Percentiles rank a stretch among this genome's conserved stretches.
These are phyloP conservation scores for Eucalyptus polyanthemos DNA, from an alignment of 345 rosid species.

Conservation along the genomic window DNA sequence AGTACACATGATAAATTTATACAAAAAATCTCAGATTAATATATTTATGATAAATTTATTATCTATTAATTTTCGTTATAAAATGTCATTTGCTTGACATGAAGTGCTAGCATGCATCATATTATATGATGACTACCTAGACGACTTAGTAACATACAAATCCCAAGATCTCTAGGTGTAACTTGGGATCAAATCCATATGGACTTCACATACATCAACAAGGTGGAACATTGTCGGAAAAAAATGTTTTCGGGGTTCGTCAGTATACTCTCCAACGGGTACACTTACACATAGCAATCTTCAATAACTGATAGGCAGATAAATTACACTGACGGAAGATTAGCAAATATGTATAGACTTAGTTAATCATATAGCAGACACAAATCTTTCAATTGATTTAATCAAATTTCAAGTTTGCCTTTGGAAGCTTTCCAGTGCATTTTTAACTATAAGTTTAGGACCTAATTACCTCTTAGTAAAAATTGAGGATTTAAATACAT, in stretches of 20 bases:
- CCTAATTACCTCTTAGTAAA: neutral
- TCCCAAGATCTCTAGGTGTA: neutral
- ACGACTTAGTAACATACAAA: neutral
- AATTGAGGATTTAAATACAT: neutral
- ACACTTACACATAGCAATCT: neutral
- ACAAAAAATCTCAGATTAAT: accelerated
- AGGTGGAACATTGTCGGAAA: neutral
- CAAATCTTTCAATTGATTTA: neutral
- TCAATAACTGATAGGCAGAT: neutral
- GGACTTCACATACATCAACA: neutral
- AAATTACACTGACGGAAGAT: neutral
- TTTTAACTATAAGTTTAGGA: neutral
- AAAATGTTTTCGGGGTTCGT: neutral
- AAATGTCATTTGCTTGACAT: neutral
- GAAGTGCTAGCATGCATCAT: neutral
- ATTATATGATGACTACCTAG: neutral
- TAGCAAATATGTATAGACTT: neutral
- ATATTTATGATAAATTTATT: accelerated
- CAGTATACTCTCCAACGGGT: neutral
- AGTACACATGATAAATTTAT: too few species aligned
- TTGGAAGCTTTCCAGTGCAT: neutral
- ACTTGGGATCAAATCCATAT: neutral
- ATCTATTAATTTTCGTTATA: accelerated
- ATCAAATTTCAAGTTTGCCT: neutral
- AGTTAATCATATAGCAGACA: neutral